Conservation (phyloP, 1,284 basidiomycete genomes). For the Fistulina hepatica region DNA sequence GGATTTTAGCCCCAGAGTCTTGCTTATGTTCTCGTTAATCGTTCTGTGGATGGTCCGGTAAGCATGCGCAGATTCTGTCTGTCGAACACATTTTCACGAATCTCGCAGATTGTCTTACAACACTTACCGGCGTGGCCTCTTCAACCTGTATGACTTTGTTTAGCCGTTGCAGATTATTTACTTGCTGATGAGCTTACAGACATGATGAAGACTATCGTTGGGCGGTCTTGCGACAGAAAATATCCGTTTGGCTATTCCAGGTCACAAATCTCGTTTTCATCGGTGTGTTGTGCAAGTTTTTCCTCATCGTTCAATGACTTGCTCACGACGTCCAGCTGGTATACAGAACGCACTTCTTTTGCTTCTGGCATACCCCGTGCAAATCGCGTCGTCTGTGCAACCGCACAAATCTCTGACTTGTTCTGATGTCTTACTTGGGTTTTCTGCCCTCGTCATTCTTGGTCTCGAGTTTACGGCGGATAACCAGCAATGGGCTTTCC, state of each 20-base stretch:
- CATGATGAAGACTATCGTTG: slow-evolving; percentile 89
- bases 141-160: slow-evolving; percentile 42
- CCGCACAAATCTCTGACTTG: slow-evolving; percentile 42
- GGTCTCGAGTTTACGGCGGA: slow-evolving; percentile 74
- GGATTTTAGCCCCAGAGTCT: slow-evolving; percentile 50
- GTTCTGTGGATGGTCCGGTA: slow-evolving; percentile 63
- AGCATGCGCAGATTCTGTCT: slow-evolving; percentile 10
- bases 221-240: slow-evolving; percentile 58
- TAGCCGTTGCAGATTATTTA: not conserved
- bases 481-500: slow-evolving; percentile 83
- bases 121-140: slow-evolving; percentile 77
- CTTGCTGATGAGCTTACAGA: slow-evolving; percentile 16
- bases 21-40: slow-evolving; percentile 60
- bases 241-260: slow-evolving; percentile 67
- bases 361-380: slow-evolving; percentile 53
- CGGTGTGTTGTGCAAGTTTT: slow-evolving; percentile 26
- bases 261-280: slow-evolving; percentile 78
- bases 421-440: slow-evolving; percentile 60
- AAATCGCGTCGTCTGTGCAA: slow-evolving; percentile 42
- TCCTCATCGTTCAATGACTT: not conserved
- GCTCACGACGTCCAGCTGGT: slow-evolving; percentile 34
- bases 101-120: slow-evolving; percentile 65
- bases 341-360: slow-evolving; percentile 78
- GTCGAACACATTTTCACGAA: no score
- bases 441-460: slow-evolving; percentile 48